Percentiles rank a stretch among this genome's conserved stretches.
These are phyloP conservation scores for Mycena venus DNA, from an alignment of 768 basidiomycete species.

Conservation along the genomic window DNA sequence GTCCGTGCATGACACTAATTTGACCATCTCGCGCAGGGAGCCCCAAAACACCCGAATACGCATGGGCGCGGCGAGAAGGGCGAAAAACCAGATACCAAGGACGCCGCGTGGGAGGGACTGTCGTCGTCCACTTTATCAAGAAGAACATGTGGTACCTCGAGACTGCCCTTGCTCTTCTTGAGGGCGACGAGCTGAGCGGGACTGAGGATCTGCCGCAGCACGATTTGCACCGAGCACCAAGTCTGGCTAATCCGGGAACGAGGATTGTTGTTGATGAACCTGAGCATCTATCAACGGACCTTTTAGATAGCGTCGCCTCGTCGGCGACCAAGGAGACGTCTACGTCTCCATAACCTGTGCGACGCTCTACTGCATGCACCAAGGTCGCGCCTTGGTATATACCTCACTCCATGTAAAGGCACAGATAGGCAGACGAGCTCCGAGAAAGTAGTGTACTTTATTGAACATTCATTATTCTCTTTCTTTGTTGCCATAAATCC, in stretches of 20 bases:
- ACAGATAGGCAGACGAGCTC: slow-evolving; percentile 19
- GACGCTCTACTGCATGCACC: not conserved
- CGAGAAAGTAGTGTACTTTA: slow-evolving; percentile 38
- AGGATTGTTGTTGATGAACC: not conserved
- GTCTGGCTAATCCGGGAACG: not conserved
- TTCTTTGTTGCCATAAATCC: not conserved
- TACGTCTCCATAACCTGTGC: not conserved
- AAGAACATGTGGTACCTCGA: slow-evolving; percentile 97
- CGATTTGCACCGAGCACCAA: slow-evolving; percentile 24
- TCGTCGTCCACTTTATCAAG: slow-evolving; percentile 98
- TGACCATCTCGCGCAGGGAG: slow-evolving; percentile 56
- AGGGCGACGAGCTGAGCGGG: slow-evolving; percentile 80
- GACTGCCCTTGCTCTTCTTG: slow-evolving; percentile 89
- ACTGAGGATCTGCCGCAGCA: slow-evolving; percentile 55
- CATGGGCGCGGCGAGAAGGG: slow-evolving; percentile 83
- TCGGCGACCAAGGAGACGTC: not conserved
- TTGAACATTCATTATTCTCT: slow-evolving; percentile 33
- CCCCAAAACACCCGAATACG: slow-evolving; percentile 70
- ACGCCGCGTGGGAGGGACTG: slow-evolving; percentile 88
- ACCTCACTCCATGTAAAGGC: slow-evolving; percentile 18
- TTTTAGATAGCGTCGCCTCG: slow-evolving; percentile 24
- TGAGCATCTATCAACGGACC: slow-evolving; percentile 2
- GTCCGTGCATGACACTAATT: not conserved
- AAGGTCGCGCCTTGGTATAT: slow-evolving; percentile 28
- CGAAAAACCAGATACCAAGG: slow-evolving; percentile 72